These are phyloP conservation scores for Dalbergia cultrata DNA, from an alignment of 306 rosid species.

Conservation along the genomic window DNA sequence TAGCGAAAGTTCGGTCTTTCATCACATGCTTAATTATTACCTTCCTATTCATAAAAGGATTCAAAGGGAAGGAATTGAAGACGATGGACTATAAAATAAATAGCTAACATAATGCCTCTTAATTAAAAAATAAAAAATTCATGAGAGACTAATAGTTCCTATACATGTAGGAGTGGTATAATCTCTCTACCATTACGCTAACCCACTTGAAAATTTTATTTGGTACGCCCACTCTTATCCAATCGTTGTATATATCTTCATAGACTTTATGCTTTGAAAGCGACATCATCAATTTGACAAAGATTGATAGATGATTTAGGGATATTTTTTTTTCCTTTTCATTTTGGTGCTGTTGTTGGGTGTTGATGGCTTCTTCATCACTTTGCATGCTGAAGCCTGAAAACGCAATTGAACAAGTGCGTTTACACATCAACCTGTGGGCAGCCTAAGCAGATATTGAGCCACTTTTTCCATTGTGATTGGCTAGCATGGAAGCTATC, in stretches of 20 bases:
- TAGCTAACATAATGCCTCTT: neutral
- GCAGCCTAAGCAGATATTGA: neutral
- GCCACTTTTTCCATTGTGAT: slow-evolving; percentile 9
- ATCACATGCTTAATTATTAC: slow-evolving; percentile 36
- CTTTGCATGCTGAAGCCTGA: slow-evolving; percentile 36
- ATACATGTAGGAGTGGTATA: neutral
- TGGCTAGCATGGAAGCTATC: neutral
- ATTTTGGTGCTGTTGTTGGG: neutral
- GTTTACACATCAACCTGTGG: neutral
- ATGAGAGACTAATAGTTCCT: neutral
- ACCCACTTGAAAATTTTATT: neutral
- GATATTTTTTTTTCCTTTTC: neutral
- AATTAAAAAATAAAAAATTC: neutral
- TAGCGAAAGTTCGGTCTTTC: slow-evolving; percentile 11
- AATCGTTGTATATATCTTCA: neutral
- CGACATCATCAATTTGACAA: slow-evolving; percentile 5
- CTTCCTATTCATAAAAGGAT: slow-evolving; percentile 13
- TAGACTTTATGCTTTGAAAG: neutral
- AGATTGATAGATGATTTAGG: neutral
- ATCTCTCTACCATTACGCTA: neutral
- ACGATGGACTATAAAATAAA: neutral
- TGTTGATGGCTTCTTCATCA: neutral
- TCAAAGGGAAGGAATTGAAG: neutral
- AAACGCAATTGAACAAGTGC: slow-evolving; percentile 32
- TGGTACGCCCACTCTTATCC: slow-evolving; percentile 41